Percentiles rank a stretch among this genome's conserved stretches.
These are phyloP conservation scores for Aspergillus arachidicola DNA, from an alignment of 2,329 filamentous ascomycete genomes.

Conservation along the genomic window DNA sequence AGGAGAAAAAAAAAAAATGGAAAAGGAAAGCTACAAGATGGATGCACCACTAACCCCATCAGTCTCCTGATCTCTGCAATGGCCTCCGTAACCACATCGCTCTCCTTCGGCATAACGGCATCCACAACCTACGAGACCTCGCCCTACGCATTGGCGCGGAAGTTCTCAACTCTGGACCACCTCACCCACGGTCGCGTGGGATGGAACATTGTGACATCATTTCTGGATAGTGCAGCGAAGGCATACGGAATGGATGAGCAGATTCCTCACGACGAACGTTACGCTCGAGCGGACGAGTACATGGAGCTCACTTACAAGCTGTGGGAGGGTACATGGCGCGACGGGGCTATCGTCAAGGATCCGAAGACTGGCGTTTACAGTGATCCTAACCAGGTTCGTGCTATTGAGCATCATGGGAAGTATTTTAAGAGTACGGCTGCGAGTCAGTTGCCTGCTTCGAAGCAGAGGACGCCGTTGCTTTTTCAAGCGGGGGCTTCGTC, in stretches of 20 bases:
- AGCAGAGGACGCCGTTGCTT: slow-evolving; percentile 49
- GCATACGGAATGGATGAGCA: slow-evolving; percentile 44
- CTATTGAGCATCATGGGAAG: slow-evolving; percentile 34
- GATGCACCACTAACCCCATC: too few relatives aligned
- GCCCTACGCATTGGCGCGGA: slow-evolving; percentile 54
- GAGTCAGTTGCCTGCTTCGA: slow-evolving; percentile 35
- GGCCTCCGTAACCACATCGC: slow-evolving; percentile 46
- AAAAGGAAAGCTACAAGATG: too few relatives aligned
- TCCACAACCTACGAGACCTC: slow-evolving; percentile 54
- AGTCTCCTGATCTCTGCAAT: slow-evolving; percentile 44
- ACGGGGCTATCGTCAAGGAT: slow-evolving; percentile 31
- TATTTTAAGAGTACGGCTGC: slow-evolving; percentile 39
- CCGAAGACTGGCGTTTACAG: slow-evolving; percentile 17
- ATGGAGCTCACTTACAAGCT: slow-evolving; percentile 47
- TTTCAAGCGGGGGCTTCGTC: slow-evolving; percentile 48
- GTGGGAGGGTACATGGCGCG: slow-evolving; percentile 54
- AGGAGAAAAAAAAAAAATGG: too few relatives aligned
- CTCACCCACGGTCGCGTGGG: slow-evolving; percentile 52
- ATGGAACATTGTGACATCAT: slow-evolving; percentile 54
- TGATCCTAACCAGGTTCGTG: slow-evolving; percentile 23
- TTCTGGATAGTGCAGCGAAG: slow-evolving; percentile 45
- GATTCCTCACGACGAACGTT: slow-evolving; percentile 50
- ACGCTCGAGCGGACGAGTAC: slow-evolving; percentile 49
- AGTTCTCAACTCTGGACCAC: slow-evolving; percentile 56
- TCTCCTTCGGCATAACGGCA: slow-evolving; percentile 54